Conservation (phyloP, 192 early-diverging fungal species). For the Entomortierella lignicola region DNA sequence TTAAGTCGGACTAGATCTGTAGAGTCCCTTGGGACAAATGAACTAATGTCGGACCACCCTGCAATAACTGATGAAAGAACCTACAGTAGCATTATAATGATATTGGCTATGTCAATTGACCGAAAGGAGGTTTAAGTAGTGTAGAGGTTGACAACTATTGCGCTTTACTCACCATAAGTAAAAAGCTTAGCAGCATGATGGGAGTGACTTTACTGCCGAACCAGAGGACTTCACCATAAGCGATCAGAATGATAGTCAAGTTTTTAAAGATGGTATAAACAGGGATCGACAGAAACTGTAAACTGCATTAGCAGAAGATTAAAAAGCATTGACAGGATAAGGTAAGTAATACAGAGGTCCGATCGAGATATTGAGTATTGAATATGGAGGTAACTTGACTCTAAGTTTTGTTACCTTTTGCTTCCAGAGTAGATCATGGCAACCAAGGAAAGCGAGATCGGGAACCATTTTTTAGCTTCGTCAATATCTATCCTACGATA, state of each 20-base stretch:
- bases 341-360: not conserved
- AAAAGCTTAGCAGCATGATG: conserved; percentile 85
- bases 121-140: too few species aligned
- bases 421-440: conserved; percentile 98
- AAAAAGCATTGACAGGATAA: not conserved
- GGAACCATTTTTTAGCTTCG: conserved; percentile 83
- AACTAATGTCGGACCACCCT: conserved; percentile 80
- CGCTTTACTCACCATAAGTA: conserved; percentile 72
- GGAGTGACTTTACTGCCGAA: conserved; percentile 85
- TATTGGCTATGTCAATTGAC: not conserved
- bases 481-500: conserved; percentile 72
- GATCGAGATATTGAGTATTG: not conserved
- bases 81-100: conserved; percentile 54
- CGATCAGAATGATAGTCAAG: conserved; percentile 96
- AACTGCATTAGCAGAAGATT: conserved; percentile 19
- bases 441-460: conserved; percentile 85
- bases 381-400: too few species aligned
- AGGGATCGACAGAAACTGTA: conserved; percentile 93
- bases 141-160: too few species aligned
- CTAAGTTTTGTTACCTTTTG: conserved; percentile 77
- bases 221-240: conserved; percentile 91
- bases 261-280: conserved; percentile 99
- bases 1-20: conserved; percentile 27
- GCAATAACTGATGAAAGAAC: conserved; percentile 92
- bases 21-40: conserved; percentile 30